phyloP scores from a whole-genome alignment of 75 land plant genomes.

The Gnetum montanum region DNA sequence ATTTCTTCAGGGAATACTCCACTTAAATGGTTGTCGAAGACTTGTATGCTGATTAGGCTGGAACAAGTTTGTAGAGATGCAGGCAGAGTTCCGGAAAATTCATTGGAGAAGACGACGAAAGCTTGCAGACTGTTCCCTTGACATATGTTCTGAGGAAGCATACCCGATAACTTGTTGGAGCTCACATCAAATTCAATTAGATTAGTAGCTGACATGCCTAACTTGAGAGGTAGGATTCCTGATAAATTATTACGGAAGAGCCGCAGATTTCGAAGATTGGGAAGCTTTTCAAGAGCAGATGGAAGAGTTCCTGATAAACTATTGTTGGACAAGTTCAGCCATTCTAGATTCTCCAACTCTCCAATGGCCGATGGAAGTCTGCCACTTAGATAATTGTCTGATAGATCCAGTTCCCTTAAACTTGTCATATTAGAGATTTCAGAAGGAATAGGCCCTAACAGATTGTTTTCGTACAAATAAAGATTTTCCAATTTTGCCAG shows the following conservation, averaged over 20 bases:
- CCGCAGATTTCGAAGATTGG: conserved; percentile 9
- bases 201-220: conserved; percentile 17
- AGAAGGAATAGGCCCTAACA: conserved; percentile 20
- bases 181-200: conserved; percentile 29
- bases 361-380: conserved; percentile 34
- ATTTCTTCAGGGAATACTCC: conserved; percentile 25
- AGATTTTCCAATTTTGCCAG: conserved; percentile 8
- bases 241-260: conserved; percentile 23
- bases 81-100: conserved; percentile 32
- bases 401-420: conserved; percentile 10
- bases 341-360: conserved; percentile 10
- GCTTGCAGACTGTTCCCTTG: conserved; percentile 1
- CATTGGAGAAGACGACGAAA: conserved; percentile 33
- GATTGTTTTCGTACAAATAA: conserved; percentile 5
- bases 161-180: conserved; percentile 32
- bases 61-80: conserved; percentile 16
- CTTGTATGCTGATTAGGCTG: conserved; percentile 8
- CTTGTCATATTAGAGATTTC: conserved; percentile 13
- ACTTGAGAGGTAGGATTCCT: conserved; percentile 24
- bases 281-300: conserved; percentile 13
- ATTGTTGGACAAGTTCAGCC: conserved; percentile 15
- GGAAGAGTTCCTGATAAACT: conserved; percentile 32
- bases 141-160: conserved; percentile 36
- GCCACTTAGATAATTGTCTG: conserved; percentile 11
- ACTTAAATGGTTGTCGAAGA: conserved; percentile 15